Base-by-base conservation (phyloP, 805 yeast species). In the Zygosaccharomyces bailii region DNA sequence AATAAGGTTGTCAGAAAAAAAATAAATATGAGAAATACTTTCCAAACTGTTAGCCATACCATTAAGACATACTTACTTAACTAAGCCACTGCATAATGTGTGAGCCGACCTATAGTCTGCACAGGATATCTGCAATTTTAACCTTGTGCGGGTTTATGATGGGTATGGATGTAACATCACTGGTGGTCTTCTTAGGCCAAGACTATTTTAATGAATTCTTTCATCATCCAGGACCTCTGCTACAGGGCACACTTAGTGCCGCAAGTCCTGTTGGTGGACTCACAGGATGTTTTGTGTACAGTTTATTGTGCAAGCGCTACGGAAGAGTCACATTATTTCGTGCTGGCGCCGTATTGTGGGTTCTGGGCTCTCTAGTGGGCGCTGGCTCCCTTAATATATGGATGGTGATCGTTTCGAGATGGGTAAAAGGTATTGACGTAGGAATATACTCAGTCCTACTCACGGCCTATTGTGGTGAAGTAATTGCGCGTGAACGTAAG, bases 111-210 rank as follows among this genome's bases (percentile, higher is more conserved):
- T 71, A 75, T 60, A 81, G 79, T 60, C 76, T 81, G 13, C 73
- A 70, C 53, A 55, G 75, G 29, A 76, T 81, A 41, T 76, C 84
- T 10, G 52, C 62, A 17, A 72, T 81, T 29, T 73, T 88, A 38
- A 73, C 86, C 48, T 61, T 84, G 20, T 84, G 86, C 34, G 91
- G 90, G 35, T 68, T 80, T 66, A 73, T 86, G 62, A 78, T 84
- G 64, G 95, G 95, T 45, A 78, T 84, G 57, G 96, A 87, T 61
- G 80, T 84, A 42, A 79, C 91, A 2, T 84, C 95, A 0, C 76
- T 86, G 69, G 76, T 89, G 1, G 81, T 86, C 1, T 84, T 86
- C 54, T 70, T 86, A 33, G 70, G 72, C 2, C 65, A 74, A 10
- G 64, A 60, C 0, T 66, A 69, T 13, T 86, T 86, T 61, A 60